Evolutionary conservation across 2,329 filamentous ascomycete genomes (phyloP).

Genomic region (Cladosporium sphaerospermum): DNA sequence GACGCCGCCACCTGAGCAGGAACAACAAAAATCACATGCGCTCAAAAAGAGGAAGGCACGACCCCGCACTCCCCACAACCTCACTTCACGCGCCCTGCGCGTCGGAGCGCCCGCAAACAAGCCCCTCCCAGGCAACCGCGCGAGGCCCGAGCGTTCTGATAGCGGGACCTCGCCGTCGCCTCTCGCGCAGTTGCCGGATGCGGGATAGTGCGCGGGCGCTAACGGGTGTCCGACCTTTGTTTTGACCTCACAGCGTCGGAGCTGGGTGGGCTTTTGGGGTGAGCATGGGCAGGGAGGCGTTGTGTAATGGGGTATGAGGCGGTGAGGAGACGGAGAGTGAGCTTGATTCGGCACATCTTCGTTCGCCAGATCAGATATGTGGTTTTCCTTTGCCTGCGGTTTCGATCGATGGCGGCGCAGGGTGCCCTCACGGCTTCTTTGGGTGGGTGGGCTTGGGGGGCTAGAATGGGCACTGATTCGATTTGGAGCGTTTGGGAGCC

Average conservation of each 20-base stretch:
- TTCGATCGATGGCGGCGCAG: too few relatives aligned
- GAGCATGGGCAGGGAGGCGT: background rate
- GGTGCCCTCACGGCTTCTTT: too few relatives aligned
- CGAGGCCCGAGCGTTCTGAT: constrained; percentile 3
- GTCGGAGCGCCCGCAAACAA: background rate
- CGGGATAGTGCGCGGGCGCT: background rate
- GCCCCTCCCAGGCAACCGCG: background rate
- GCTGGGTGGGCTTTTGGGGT: background rate
- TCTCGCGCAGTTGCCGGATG: background rate
- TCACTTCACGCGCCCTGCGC: background rate
- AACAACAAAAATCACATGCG: too few relatives aligned
- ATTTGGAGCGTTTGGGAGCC: too few relatives aligned
- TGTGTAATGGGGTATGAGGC: too few relatives aligned
- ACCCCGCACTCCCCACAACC: background rate
- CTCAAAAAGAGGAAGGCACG: background rate
- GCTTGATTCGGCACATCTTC: too few relatives aligned
- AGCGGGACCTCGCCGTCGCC: background rate
- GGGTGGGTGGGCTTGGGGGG: too few relatives aligned
- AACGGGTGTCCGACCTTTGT: background rate
- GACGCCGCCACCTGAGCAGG: too few relatives aligned
- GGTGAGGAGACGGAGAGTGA: too few relatives aligned
- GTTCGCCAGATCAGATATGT: too few relatives aligned
- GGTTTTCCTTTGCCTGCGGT: too few relatives aligned
- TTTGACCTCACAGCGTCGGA: background rate
- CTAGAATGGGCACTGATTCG: too few relatives aligned